Conservation (phyloP, 148 eudicot species). For the Amaranthus cruentus region DNA sequence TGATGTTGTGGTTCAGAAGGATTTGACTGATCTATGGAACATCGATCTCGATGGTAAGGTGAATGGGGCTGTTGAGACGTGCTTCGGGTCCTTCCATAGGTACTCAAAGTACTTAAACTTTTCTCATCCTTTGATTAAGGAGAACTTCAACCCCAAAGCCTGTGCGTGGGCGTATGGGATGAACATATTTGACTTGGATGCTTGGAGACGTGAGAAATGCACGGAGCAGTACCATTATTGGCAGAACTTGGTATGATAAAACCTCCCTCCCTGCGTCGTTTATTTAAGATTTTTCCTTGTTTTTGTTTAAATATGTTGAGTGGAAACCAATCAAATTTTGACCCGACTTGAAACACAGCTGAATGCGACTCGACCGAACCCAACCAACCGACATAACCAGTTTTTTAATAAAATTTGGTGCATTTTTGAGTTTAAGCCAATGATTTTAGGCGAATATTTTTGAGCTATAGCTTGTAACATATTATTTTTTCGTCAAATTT, state of each 20-base stretch:
- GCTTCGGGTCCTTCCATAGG: slow-evolving; percentile 91
- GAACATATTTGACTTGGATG: slow-evolving; percentile 88
- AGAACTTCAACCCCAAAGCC: slow-evolving; percentile 72
- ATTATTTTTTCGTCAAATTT: no score
- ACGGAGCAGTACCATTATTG: slow-evolving; percentile 83
- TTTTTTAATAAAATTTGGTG: no score
- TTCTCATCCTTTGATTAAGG: slow-evolving; percentile 78
- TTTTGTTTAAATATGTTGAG: no score
- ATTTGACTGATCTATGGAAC: slow-evolving; percentile 80
- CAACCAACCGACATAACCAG: no score
- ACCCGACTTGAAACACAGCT: no score
- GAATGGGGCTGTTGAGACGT: slow-evolving; percentile 81
- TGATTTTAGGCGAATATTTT: no score
- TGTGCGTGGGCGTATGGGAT: slow-evolving; percentile 95
- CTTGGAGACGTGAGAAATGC: slow-evolving; percentile 82
- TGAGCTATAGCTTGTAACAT: no score
- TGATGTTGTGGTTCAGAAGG: slow-evolving; percentile 96
- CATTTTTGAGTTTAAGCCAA: no score
- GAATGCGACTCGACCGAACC: no score
- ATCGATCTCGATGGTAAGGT: slow-evolving; percentile 83
- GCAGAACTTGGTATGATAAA: slow-evolving; percentile 66
- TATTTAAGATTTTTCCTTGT: background rate
- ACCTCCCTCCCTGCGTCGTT: background rate
- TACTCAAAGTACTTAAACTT: slow-evolving; percentile 81
- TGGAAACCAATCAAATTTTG: no score